A percentile compares a stretch with the other conserved stretches of the same genome.
phyloP scores from a whole-genome alignment of 768 basidiomycete genomes.

The Trametes meyenii region DNA sequence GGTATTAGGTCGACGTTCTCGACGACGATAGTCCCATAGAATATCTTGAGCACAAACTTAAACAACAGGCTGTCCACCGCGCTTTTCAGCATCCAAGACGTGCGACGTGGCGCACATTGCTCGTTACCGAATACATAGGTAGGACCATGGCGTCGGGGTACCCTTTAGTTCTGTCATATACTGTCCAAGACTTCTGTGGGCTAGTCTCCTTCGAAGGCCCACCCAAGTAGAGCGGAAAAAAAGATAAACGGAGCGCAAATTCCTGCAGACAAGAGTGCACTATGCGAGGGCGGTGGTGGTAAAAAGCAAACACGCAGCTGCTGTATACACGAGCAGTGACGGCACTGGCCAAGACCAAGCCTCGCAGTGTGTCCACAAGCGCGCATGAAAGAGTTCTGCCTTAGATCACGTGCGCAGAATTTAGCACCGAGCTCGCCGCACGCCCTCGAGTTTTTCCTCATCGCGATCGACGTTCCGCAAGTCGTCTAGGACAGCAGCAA shows the following conservation, averaged over 20 bases:
- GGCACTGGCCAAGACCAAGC: too few relatives aligned
- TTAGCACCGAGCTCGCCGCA: constrained; percentile 6
- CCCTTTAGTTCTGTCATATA: constrained; percentile 29
- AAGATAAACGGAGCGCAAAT: too few relatives aligned
- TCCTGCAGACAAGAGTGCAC: too few relatives aligned
- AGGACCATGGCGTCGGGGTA: constrained; percentile 61
- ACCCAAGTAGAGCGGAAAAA: too few relatives aligned
- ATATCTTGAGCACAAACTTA: constrained; percentile 85
- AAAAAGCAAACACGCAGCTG: background rate
- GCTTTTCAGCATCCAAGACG: background rate
- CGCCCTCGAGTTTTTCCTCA: constrained; percentile 13
- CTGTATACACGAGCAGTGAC: background rate
- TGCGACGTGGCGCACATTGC: background rate
- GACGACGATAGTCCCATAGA: constrained; percentile 87
- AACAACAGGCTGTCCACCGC: constrained; percentile 59
- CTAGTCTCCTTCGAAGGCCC: too few relatives aligned
- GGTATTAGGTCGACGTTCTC: constrained; percentile 78
- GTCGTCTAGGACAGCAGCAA: constrained; percentile 1
- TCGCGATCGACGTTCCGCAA: constrained; percentile 4
- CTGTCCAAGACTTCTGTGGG: too few relatives aligned
- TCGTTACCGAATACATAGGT: constrained; percentile 63
- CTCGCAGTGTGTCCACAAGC: background rate
- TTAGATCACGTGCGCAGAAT: constrained; percentile 2
- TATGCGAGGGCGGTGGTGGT: too few relatives aligned
- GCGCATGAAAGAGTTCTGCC: background rate